Percentiles rank a stretch among this genome's conserved stretches.
phyloP scores from a whole-genome alignment of 2,329 filamentous ascomycete genomes.

The Pseudogymnoascus sp. region DNA sequence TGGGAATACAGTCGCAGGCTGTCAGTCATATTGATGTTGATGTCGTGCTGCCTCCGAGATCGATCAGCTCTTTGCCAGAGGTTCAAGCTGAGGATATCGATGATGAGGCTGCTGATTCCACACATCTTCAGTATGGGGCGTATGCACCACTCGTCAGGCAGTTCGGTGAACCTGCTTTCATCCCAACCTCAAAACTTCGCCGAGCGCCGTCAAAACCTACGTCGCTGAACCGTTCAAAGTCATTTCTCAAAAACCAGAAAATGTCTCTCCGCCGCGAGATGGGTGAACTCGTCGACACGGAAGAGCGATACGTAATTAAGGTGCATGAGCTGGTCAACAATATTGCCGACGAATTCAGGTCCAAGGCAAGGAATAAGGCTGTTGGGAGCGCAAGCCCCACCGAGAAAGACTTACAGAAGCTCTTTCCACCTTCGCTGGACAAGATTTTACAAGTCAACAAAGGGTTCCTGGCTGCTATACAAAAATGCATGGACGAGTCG shows the following conservation, averaged over 20 bases:
- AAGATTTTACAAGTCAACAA: slow-evolving; percentile 75
- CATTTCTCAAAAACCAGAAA: slow-evolving; percentile 74
- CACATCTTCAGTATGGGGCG: slow-evolving; percentile 60
- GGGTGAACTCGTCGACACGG: slow-evolving; percentile 83
- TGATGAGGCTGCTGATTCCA: slow-evolving; percentile 57
- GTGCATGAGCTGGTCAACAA: slow-evolving; percentile 73
- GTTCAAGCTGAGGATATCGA: slow-evolving; percentile 52
- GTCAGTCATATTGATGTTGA: slow-evolving; percentile 82
- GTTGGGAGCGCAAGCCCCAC: slow-evolving; percentile 60
- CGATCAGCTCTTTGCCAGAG: slow-evolving; percentile 55
- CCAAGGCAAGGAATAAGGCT: slow-evolving; percentile 52
- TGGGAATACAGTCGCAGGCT: slow-evolving; percentile 71
- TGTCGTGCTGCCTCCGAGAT: slow-evolving; percentile 69
- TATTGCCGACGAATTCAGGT: slow-evolving; percentile 70
- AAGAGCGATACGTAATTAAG: slow-evolving; percentile 87
- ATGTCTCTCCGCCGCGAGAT: slow-evolving; percentile 79
- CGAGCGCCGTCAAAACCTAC: slow-evolving; percentile 82
- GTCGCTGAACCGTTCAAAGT: slow-evolving; percentile 65
- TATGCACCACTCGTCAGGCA: slow-evolving; percentile 70
- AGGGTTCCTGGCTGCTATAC: slow-evolving; percentile 68
- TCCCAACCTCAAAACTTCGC: slow-evolving; percentile 76
- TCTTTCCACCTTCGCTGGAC: slow-evolving; percentile 76
- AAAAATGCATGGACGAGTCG: slow-evolving; percentile 68
- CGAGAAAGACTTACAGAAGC: slow-evolving; percentile 59
- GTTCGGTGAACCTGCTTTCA: slow-evolving; percentile 75